Conservation (phyloP, 1,284 basidiomycete genomes). For the Ceratobasidium sp. region DNA sequence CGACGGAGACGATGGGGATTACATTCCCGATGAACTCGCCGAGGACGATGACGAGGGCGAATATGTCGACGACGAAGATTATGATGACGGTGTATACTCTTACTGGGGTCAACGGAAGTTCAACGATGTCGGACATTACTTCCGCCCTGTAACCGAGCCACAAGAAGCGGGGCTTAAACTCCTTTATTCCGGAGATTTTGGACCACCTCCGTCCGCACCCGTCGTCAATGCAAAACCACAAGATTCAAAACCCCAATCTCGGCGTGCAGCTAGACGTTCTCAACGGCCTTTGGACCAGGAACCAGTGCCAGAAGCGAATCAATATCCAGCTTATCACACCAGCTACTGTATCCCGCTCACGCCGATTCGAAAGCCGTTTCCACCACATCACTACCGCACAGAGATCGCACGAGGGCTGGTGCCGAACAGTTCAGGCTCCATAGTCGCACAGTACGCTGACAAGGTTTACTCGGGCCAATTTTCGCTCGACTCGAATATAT, state of each 20-base stretch:
- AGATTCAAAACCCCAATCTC: constrained; percentile 22
- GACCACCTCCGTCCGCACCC: constrained; percentile 56
- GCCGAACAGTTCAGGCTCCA: constrained; percentile 86
- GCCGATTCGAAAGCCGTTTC: constrained; percentile 7
- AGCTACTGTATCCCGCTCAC: constrained; percentile 9
- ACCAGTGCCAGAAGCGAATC: constrained; percentile 43
- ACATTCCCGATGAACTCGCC: constrained; percentile 9
- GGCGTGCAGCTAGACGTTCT: constrained; percentile 7
- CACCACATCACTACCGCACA: constrained; percentile 49
- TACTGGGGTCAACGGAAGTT: constrained; percentile 31
- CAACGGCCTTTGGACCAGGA: constrained; percentile 43
- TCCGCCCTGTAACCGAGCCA: constrained; percentile 64
- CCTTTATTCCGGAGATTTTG: constrained; percentile 85
- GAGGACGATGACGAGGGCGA: constrained; percentile 40
- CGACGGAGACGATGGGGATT: constrained; percentile 42
- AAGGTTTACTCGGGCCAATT: constrained; percentile 95
- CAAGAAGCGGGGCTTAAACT: constrained; percentile 74
- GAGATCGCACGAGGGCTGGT: constrained; percentile 64
- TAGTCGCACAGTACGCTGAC: constrained; percentile 80
- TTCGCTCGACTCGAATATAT: constrained; percentile 80
- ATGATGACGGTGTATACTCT: constrained; percentile 42
- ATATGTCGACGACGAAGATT: constrained; percentile 42
- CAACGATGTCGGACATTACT: constrained; percentile 46
- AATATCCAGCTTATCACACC: constrained; percentile 52
- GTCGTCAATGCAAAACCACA: constrained; percentile 55